Evolutionary conservation across 2,329 filamentous ascomycete species (phyloP).

Genomic region (Cadophora gregata): DNA sequence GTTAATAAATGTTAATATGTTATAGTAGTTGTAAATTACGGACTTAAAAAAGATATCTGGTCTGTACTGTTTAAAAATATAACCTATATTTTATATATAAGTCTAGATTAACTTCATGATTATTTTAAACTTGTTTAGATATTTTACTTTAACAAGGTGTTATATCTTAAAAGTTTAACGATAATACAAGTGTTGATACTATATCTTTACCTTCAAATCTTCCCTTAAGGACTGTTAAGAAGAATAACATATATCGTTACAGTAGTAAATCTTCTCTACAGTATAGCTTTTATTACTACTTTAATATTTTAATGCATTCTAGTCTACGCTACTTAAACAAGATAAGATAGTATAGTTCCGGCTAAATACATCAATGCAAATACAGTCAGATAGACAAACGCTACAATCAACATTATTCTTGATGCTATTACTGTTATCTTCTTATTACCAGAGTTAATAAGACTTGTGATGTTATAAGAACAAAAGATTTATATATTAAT

Average conservation of each 20-base stretch:
- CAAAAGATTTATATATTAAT: conserved; percentile 54
- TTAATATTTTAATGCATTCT: conserved; percentile 53
- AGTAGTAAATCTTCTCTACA: conserved; percentile 18
- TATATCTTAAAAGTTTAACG: conserved; percentile 30
- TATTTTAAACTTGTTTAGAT: conserved; percentile 21
- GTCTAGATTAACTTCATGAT: not conserved
- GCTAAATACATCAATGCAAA: conserved; percentile 58
- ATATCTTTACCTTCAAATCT: conserved; percentile 34
- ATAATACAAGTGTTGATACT: conserved; percentile 30
- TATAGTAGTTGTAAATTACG: not conserved
- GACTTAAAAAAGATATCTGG: conserved; percentile 4
- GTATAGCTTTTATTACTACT: conserved; percentile 27
- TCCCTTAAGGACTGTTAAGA: conserved; percentile 25
- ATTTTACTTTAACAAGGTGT: conserved; percentile 30
- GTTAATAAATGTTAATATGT: not conserved
- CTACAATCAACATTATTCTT: conserved; percentile 56
- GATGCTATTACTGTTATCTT: conserved; percentile 59
- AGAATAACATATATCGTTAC: conserved; percentile 24
- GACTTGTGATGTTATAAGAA: conserved; percentile 51
- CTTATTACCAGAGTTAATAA: conserved; percentile 52
- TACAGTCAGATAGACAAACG: conserved; percentile 56
- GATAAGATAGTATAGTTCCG: conserved; percentile 54
- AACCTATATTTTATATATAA: conserved; percentile 6
- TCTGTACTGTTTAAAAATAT: not conserved
- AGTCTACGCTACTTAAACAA: conserved; percentile 58